Conservation (phyloP, 257 asterid genomes). For the Cruciata laevipes region DNA sequence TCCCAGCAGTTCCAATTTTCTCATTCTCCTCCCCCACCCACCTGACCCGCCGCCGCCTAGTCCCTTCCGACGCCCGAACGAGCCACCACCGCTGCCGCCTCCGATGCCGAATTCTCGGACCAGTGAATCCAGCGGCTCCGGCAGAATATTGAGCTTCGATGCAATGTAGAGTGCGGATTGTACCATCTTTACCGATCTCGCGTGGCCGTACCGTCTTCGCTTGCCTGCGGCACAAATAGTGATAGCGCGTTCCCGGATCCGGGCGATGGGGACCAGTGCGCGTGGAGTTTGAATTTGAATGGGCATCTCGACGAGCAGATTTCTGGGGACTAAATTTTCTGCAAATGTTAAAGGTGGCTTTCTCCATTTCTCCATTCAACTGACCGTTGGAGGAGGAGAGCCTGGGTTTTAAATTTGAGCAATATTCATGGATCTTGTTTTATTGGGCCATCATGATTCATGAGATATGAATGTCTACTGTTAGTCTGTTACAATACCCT, state of each 20-base stretch:
- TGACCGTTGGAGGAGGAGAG: background rate
- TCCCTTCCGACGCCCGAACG: constrained; percentile 36
- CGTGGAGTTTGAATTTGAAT: background rate
- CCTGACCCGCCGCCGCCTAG: constrained; percentile 45
- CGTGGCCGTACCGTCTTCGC: constrained; percentile 30
- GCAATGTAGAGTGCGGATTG: constrained; percentile 62
- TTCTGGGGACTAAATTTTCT: background rate
- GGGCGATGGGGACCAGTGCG: constrained; percentile 8
- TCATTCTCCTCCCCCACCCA: constrained; percentile 42
- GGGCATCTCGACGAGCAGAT: background rate
- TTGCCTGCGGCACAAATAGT: constrained; percentile 39
- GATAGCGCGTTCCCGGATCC: constrained; percentile 21
- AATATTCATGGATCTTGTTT: background rate
- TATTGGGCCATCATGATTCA: background rate
- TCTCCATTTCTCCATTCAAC: background rate
- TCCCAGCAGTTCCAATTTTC: constrained; percentile 34
- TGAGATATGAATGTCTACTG: background rate
- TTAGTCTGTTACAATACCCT: no score
- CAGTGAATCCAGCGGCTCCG: constrained; percentile 54
- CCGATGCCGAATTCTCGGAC: constrained; percentile 56
- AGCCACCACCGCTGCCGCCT: constrained; percentile 45
- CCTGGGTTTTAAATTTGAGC: background rate
- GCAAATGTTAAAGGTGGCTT: background rate
- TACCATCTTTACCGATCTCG: constrained; percentile 39
- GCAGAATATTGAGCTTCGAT: constrained; percentile 50